Conservation (phyloP, 73 alveolate genomes). For the Tetrahymena malaccensis region DNA sequence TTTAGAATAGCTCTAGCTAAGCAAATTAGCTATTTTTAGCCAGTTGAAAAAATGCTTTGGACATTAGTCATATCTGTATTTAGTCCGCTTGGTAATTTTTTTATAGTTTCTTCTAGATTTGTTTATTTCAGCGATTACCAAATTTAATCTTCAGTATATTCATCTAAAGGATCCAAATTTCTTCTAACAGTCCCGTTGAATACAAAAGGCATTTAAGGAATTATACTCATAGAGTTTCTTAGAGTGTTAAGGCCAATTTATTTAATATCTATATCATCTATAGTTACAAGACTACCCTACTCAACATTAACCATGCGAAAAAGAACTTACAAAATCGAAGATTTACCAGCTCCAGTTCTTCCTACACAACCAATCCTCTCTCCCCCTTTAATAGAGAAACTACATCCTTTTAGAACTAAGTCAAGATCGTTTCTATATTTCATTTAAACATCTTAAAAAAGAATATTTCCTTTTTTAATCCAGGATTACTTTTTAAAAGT, state of each 20-base stretch:
- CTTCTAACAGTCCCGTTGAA: constrained; percentile 63
- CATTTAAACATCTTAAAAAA: constrained; percentile 60
- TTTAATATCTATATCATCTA: background rate
- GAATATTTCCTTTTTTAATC: constrained; percentile 45
- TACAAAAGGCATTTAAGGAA: constrained; percentile 68
- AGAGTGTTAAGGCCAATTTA: constrained; percentile 46
- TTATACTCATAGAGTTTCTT: constrained; percentile 60
- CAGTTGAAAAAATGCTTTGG: constrained; percentile 18
- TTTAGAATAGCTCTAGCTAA: constrained; percentile 59
- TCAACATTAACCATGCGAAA: constrained; percentile 10
- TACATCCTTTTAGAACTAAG: constrained; percentile 55
- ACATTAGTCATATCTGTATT: constrained; percentile 45
- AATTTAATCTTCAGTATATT: constrained; percentile 46
- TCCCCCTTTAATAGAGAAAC: constrained; percentile 48
- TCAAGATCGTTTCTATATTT: constrained; percentile 69
- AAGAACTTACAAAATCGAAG: constrained; percentile 56
- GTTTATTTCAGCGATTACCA: constrained; percentile 43
- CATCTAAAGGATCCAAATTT: constrained; percentile 76
- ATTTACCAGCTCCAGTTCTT: constrained; percentile 79
- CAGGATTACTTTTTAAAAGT: background rate
- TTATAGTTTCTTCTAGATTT: constrained; percentile 31
- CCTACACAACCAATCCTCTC: constrained; percentile 75
- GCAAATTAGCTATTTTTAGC: constrained; percentile 66
- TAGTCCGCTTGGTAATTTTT: background rate
- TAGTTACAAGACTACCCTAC: background rate